These are phyloP conservation scores for Aureobasidium sp. DNA, from an alignment of 2,329 filamentous ascomycete species.

Conservation along the genomic window DNA sequence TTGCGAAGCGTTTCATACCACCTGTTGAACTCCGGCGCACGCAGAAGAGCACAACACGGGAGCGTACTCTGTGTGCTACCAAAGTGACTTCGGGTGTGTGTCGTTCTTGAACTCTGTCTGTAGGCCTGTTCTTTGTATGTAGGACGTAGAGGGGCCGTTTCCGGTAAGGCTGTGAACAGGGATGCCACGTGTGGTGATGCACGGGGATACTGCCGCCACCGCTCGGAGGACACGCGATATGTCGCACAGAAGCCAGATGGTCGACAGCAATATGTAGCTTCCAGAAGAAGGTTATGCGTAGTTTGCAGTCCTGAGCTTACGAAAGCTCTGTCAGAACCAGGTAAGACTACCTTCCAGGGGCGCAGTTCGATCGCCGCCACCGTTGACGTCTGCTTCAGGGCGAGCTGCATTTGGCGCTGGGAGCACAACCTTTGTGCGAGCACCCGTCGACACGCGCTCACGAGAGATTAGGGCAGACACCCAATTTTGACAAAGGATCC, in stretches of 20 bases:
- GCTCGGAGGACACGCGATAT: not conserved
- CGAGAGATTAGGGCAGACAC: not conserved
- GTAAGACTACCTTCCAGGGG: not conserved
- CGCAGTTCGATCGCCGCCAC: not conserved
- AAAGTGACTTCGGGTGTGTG: not conserved
- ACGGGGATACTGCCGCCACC: not conserved
- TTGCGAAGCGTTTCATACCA: not conserved
- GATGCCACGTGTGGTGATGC: not conserved
- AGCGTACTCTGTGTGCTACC: not conserved
- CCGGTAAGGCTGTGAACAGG: not conserved
- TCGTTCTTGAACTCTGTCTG: not conserved
- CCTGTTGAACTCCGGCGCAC: not conserved
- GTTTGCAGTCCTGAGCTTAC: not conserved
- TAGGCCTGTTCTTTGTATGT: not conserved
- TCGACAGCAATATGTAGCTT: not conserved
- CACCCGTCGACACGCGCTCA: not conserved
- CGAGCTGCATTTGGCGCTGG: not conserved
- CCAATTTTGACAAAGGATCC: not conserved
- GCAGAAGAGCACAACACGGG: not conserved
- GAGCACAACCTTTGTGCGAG: not conserved
- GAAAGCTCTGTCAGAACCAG: not conserved
- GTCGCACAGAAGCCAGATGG: not conserved
- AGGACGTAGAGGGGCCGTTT: not conserved
- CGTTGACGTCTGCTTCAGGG: not conserved
- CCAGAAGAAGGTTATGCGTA: no score